Base-by-base conservation (phyloP, 257 asterid genomes). In the Gynochthodes officinalis region DNA sequence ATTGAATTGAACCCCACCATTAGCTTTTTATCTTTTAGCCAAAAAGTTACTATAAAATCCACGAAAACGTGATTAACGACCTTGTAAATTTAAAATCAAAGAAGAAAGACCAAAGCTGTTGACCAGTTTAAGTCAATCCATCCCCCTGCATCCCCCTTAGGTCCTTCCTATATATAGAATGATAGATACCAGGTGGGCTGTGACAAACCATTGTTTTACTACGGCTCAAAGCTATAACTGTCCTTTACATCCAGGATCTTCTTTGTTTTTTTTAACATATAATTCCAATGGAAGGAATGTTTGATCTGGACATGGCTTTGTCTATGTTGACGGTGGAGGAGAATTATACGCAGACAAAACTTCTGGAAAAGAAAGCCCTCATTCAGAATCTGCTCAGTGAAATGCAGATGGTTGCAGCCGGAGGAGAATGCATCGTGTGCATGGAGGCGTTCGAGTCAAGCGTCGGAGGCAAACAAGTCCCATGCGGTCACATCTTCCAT, bases 401-500 rank as follows among this genome's bases (percentile, higher is more conserved):
- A 50, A 69, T 69, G 74, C 54, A 70, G 49, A 60, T 43, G 67
- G 79, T 68, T 30, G 39, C 42, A 8, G 74, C 69, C 18, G 25
- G 4, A 39, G 79, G 79, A 15, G 74, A 46, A 21, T 75, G 79
- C 64, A 10, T 27, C 16, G 19, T 75, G 2, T 75, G 79, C 53
- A 42, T 75, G 64, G 75, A 68, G 25, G 64, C 6, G 0, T 75
- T 68, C 19, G 59, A 67, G 16, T 16, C 69, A 3, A 28, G 48
- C 13, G 69, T 2, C 18, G 73, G 67, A 18, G 68, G 62, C 2
- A 67, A 75, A 62, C 69, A 75, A 67, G 69, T 67, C 4, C 78
- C 69, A 6, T 75, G 78, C 15, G 72, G 78, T 9, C 78, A 75
- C 44, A 30, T 66, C 35, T 75, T 67, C 62, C 75, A 76, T 43